Conservation (phyloP, 768 basidiomycete genomes). For the Serendipita sp. region DNA sequence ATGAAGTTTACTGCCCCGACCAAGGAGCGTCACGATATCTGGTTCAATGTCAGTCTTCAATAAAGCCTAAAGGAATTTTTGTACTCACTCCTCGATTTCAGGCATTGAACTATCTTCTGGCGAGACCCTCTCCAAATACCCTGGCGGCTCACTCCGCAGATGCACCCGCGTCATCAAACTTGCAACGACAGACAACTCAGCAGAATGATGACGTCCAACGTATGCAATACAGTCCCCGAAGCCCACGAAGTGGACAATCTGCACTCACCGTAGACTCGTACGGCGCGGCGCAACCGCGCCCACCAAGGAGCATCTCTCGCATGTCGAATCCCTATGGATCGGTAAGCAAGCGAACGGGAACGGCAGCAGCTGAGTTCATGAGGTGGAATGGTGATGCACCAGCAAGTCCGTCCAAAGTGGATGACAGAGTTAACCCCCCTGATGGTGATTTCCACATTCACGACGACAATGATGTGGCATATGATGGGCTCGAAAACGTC, state of each 20-base stretch:
- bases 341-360: slow-evolving; percentile 72
- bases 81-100: slow-evolving; percentile 21
- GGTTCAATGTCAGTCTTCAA: slow-evolving; percentile 63
- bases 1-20: slow-evolving; percentile 98
- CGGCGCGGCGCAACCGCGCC: slow-evolving; percentile 55
- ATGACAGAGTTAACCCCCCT: slow-evolving; percentile 27
- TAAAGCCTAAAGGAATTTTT: slow-evolving; percentile 8
- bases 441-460: slow-evolving; percentile 76
- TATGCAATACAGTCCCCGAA: slow-evolving; percentile 46
- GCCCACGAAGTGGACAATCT: slow-evolving; percentile 39
- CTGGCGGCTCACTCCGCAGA: slow-evolving; percentile 15
- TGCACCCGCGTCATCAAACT: slow-evolving; percentile 12
- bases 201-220: slow-evolving; percentile 5
- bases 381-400: slow-evolving; percentile 65
- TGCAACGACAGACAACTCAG: slow-evolving; percentile 14
- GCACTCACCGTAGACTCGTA: slow-evolving; percentile 39
- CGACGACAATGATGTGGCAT: slow-evolving; percentile 62
- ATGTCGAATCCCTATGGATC: slow-evolving; percentile 52
- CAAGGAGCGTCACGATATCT: slow-evolving; percentile 92
- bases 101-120: slow-evolving; percentile 84
- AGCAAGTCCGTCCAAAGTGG: slow-evolving; percentile 48
- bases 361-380: slow-evolving; percentile 82
- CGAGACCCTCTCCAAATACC: slow-evolving; percentile 39
- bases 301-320: slow-evolving; percentile 64
- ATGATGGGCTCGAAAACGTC: slow-evolving; percentile 89